Percentiles rank a stretch among this genome's conserved stretches.
phyloP scores from a whole-genome alignment of 108 stramenopile species.

The Ochromonas danica region DNA sequence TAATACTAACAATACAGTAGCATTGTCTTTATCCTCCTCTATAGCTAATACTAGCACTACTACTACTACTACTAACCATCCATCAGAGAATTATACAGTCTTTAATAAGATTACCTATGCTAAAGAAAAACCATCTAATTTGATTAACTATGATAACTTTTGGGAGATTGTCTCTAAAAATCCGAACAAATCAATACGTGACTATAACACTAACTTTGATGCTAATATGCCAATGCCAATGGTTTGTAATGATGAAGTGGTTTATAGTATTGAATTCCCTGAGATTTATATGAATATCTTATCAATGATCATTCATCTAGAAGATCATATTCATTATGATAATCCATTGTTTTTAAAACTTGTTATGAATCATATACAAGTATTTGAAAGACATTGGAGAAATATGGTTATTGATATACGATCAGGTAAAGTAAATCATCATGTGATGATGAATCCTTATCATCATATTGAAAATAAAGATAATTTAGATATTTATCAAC shows the following conservation, averaged over 20 bases:
- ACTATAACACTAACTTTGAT: neutral
- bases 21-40: neutral
- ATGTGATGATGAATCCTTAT: neutral
- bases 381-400: slow-evolving; percentile 32
- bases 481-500: neutral
- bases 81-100: neutral
- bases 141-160: neutral
- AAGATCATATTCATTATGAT: neutral
- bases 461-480: neutral
- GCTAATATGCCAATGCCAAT: slow-evolving; percentile 28
- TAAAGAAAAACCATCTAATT: neutral
- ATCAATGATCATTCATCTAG: neutral
- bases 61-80: neutral
- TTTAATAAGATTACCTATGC: neutral
- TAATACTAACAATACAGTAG: neutral
- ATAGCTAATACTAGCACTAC: neutral
- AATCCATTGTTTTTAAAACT: slow-evolving; percentile 3
- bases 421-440: neutral
- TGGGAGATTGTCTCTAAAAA: slow-evolving; percentile 10
- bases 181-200: slow-evolving; percentile 27
- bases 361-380: slow-evolving; percentile 12
- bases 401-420: slow-evolving; percentile 31
- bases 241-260: neutral
- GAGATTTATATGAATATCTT: slow-evolving; percentile 5
- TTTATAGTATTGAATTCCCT: neutral